Conservation (phyloP, 495 filamentous ascomycete species). For the Aspergillus conjunctus region DNA sequence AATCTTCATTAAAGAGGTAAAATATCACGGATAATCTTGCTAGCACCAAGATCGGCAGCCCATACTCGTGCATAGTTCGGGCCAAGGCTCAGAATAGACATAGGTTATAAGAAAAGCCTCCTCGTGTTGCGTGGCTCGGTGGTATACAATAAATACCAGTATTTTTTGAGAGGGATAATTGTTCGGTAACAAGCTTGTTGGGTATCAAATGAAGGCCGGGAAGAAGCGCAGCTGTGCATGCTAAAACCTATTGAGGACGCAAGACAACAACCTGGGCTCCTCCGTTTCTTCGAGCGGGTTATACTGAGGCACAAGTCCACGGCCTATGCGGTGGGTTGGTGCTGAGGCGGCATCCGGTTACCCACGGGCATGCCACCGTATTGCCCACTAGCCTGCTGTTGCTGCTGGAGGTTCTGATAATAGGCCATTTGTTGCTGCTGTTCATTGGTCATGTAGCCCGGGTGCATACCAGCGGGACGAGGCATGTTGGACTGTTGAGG, state of each 20-base stretch:
- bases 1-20: constrained; percentile 23
- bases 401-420: constrained; percentile 59
- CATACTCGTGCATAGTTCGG: constrained; percentile 17
- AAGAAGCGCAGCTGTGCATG: constrained; percentile 33
- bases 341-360: constrained; percentile 57
- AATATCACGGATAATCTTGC: constrained; percentile 22
- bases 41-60: constrained; percentile 19
- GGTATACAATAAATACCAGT: constrained; percentile 28
- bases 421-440: constrained; percentile 62
- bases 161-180: constrained; percentile 29
- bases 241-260: constrained; percentile 28
- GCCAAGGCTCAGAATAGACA: constrained; percentile 25
- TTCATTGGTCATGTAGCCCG: constrained; percentile 57
- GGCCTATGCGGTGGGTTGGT: constrained; percentile 53
- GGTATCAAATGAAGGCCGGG: constrained; percentile 49
- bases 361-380: constrained; percentile 59
- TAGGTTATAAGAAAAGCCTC: constrained; percentile 24
- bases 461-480: constrained; percentile 51
- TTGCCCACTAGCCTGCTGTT: constrained; percentile 57
- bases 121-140: constrained; percentile 16
- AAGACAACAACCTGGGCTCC: constrained; percentile 25
- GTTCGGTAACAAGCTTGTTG: constrained; percentile 37
- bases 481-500: constrained; percentile 55
- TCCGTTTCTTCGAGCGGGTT: constrained; percentile 19
- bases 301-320: constrained; percentile 48